Evolutionary conservation across 1,284 basidiomycete species (phyloP).

Genomic region (Rhodotorula sp.): DNA sequence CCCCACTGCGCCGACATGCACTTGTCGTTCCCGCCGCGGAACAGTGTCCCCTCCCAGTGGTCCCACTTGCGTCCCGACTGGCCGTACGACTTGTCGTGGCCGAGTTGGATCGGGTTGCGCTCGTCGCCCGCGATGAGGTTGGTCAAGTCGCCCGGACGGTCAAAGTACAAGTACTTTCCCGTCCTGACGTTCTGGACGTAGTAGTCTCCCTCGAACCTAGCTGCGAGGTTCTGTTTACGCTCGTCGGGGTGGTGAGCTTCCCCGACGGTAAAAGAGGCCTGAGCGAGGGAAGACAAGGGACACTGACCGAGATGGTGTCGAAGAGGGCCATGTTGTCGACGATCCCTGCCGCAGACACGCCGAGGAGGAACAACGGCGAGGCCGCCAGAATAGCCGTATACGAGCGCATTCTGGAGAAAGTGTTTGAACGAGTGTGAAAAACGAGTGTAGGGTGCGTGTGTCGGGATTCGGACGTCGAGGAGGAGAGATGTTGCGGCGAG

Average conservation of each 20-base stretch:
- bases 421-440: background rate
- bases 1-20: slow-evolving; percentile 31
- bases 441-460: background rate
- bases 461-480: no score
- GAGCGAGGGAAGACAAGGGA: background rate
- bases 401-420: background rate
- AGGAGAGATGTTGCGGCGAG: background rate
- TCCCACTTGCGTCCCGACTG: slow-evolving; percentile 17
- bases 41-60: slow-evolving; percentile 13
- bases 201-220: slow-evolving; percentile 21
- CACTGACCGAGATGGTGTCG: slow-evolving; percentile 4
- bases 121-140: slow-evolving; percentile 23
- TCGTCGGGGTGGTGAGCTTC: background rate
- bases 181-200: slow-evolving; percentile 30
- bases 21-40: slow-evolving; percentile 17
- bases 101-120: slow-evolving; percentile 11
- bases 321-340: slow-evolving; percentile 20
- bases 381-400: slow-evolving; percentile 1
- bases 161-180: slow-evolving; percentile 32
- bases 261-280: background rate
- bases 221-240: slow-evolving; percentile 2
- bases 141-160: slow-evolving; percentile 29
- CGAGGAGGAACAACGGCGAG: background rate
- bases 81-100: slow-evolving; percentile 26
- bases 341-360: slow-evolving; percentile 11